A percentile compares a stretch with the other conserved stretches of the same genome.
These are phyloP conservation scores for Talaromyces islandicus DNA, from an alignment of 2,329 filamentous ascomycete species.

Conservation along the genomic window DNA sequence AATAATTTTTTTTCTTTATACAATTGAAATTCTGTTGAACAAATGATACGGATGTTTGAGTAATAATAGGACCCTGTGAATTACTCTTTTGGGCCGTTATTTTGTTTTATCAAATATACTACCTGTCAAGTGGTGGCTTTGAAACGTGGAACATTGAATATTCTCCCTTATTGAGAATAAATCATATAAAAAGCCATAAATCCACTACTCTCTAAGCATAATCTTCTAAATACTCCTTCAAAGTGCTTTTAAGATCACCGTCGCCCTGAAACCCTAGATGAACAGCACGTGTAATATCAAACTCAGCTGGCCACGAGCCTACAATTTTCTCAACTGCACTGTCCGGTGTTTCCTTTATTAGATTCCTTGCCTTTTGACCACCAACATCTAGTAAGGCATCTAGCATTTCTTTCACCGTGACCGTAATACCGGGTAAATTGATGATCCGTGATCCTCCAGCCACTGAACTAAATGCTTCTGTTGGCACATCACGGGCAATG, in stretches of 20 bases:
- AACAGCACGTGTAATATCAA: conserved; percentile 1
- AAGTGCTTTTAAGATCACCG: background rate
- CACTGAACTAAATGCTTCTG: background rate
- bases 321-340: background rate
- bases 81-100: too few relatives aligned
- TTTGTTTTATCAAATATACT: too few relatives aligned
- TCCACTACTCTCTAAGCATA: background rate
- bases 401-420: conserved; percentile 1
- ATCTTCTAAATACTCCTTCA: conserved; percentile 3
- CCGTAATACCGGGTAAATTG: conserved; percentile 6
- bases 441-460: conserved; percentile 1
- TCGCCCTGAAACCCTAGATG: conserved; percentile 1
- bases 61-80: too few relatives aligned
- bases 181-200: too few relatives aligned
- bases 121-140: too few relatives aligned
- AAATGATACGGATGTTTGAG: too few relatives aligned
- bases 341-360: background rate
- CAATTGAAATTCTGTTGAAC: too few relatives aligned
- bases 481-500: background rate
- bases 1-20: too few relatives aligned
- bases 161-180: too few relatives aligned
- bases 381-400: conserved; percentile 1
- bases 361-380: background rate
- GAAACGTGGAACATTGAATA: background rate
- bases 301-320: conserved; percentile 3